Conservation (phyloP, 768 basidiomycete genomes). For the Imleria badia region DNA sequence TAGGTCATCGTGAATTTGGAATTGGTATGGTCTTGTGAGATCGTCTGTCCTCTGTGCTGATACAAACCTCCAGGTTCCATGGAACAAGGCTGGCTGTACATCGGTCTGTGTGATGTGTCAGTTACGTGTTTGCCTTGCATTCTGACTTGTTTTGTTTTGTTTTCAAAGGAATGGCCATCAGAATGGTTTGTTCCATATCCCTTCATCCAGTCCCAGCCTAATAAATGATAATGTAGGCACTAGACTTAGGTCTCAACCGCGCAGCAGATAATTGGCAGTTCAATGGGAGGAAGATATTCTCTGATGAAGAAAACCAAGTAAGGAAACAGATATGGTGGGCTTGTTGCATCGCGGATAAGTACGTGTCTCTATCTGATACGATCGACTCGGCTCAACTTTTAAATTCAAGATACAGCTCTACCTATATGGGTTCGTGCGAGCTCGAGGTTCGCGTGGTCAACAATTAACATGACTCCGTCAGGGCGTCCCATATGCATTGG, state of each 20-base stretch:
- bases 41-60: conserved; percentile 11
- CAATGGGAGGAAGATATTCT: conserved; percentile 59
- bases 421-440: conserved; percentile 61
- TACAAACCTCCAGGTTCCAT: conserved; percentile 45
- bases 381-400: conserved; percentile 1
- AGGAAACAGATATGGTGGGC: conserved; percentile 82
- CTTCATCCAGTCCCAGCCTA: not conserved
- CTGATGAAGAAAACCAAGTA: conserved; percentile 63
- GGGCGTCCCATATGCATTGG: conserved; percentile 69
- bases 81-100: conserved; percentile 86
- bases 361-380: conserved; percentile 18
- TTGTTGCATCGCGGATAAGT: conserved; percentile 72
- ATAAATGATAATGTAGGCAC: conserved; percentile 47
- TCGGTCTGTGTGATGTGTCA: conserved; percentile 43
- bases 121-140: not conserved
- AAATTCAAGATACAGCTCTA: conserved; percentile 57
- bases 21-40: conserved; percentile 49
- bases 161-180: conserved; percentile 63
- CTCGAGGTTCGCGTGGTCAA: not conserved
- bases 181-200: conserved; percentile 51
- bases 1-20: conserved; percentile 85
- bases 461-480: conserved; percentile 23
- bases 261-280: conserved; percentile 74
- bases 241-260: conserved; percentile 80
- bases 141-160: conserved; percentile 4